Percentiles rank a stretch among this genome's conserved stretches.
These are phyloP conservation scores for Lactarius sanguifluus DNA, from an alignment of 768 basidiomycete species.

Conservation along the genomic window DNA sequence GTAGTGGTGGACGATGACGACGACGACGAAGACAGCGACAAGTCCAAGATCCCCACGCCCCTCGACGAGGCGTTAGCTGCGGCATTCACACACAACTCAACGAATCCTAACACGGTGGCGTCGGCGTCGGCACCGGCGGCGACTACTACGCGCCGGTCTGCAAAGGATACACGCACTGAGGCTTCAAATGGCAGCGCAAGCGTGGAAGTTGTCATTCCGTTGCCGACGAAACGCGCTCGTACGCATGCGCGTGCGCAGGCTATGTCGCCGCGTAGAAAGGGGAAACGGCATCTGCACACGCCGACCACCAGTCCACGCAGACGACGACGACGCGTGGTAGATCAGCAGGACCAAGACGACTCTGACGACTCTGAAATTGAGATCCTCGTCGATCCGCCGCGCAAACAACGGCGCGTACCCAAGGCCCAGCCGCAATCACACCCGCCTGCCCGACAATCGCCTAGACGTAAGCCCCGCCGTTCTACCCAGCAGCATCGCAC, in stretches of 20 bases:
- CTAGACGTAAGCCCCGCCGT: background rate
- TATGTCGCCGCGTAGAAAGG: background rate
- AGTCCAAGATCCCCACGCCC: background rate
- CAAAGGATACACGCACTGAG: background rate
- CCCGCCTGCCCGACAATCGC: background rate
- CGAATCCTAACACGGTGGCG: conserved; percentile 1
- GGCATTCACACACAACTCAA: conserved; percentile 15
- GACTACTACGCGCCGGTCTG: background rate
- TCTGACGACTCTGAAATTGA: conserved; percentile 1
- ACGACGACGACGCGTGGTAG: conserved; percentile 9
- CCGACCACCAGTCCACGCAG: background rate
- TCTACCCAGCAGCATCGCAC: background rate
- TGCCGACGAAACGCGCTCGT: background rate
- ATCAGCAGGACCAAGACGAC: background rate
- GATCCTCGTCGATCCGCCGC: background rate
- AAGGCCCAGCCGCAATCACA: conserved; percentile 1
- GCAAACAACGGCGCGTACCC: background rate
- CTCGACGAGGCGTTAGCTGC: conserved; percentile 6
- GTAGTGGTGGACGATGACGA: background rate
- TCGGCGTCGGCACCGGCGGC: background rate
- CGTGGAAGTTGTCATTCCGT: background rate
- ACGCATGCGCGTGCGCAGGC: background rate
- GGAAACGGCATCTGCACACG: background rate
- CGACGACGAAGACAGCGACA: background rate
- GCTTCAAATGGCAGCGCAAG: background rate